Percentiles rank a stretch among this genome's conserved stretches.
Conservation (phyloP, 2,329 filamentous ascomycete genomes). For the Berkeleyomyces rouxiae region DNA sequence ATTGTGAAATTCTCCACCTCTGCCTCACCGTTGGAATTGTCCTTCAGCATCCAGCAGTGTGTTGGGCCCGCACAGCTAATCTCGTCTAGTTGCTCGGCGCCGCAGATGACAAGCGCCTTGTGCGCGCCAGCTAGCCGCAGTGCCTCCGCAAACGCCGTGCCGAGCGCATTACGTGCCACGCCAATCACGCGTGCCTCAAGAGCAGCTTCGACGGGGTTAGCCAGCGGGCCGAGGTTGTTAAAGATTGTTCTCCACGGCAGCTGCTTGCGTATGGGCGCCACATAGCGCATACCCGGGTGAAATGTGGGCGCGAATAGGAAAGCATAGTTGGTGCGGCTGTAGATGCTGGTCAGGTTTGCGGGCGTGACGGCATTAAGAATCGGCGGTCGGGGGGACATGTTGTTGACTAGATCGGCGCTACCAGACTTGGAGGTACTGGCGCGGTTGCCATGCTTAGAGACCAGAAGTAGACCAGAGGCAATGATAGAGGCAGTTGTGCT, state of each 20-base stretch:
- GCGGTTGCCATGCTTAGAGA: constrained; percentile 92
- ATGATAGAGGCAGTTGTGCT: constrained; percentile 89
- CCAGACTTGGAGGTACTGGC: constrained; percentile 92
- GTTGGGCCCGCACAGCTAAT: constrained; percentile 80
- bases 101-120: constrained; percentile 84
- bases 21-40: constrained; percentile 26
- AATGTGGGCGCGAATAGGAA: constrained; percentile 95
- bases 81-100: constrained; percentile 88
- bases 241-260: constrained; percentile 94
- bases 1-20: constrained; percentile 62
- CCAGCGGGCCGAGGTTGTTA: constrained; percentile 84
- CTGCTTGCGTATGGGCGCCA: constrained; percentile 69
- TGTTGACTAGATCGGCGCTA: constrained; percentile 76
- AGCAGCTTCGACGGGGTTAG: constrained; percentile 70
- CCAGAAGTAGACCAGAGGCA: constrained; percentile 65
- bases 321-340: constrained; percentile 70
- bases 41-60: constrained; percentile 67
- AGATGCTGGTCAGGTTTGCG: constrained; percentile 52
- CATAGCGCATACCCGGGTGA: constrained; percentile 85
- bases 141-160: constrained; percentile 76
- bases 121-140: constrained; percentile 56
- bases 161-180: constrained; percentile 74
- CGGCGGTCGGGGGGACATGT: constrained; percentile 55
- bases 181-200: constrained; percentile 89
- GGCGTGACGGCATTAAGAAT: constrained; percentile 60